A percentile compares a stretch with the other conserved stretches of the same genome.
These are phyloP conservation scores for Paraphysoderma sedebokerense DNA, from an alignment of 371 early-diverging fungal genomes.

Conservation along the genomic window DNA sequence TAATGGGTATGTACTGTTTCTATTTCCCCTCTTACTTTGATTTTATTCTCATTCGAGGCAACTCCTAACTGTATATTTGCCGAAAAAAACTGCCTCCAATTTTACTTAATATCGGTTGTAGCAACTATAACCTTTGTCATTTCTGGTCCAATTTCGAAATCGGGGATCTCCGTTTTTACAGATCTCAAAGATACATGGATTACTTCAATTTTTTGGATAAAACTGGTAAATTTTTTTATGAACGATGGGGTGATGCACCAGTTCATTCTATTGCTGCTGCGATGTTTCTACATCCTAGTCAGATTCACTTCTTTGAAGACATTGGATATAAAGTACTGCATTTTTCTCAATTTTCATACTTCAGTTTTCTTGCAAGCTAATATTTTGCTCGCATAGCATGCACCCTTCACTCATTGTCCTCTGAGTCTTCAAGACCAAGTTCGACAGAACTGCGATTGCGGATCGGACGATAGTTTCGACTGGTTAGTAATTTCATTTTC, in stretches of 20 bases:
- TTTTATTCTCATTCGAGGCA: not conserved
- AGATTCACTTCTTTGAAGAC: slow-evolving; percentile 79
- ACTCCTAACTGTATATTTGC: not conserved
- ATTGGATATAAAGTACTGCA: too few relatives aligned
- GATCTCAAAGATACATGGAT: slow-evolving; percentile 40
- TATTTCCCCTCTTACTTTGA: not conserved
- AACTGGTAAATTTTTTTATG: slow-evolving; percentile 85
- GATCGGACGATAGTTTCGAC: too few relatives aligned
- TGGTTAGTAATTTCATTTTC: too few relatives aligned
- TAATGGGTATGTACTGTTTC: not conserved
- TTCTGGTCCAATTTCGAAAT: slow-evolving; percentile 98
- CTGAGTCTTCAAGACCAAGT: too few relatives aligned
- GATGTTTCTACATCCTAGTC: slow-evolving; percentile 36
- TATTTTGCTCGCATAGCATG: too few relatives aligned
- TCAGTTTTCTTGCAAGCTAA: too few relatives aligned
- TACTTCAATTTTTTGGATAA: slow-evolving; percentile 72
- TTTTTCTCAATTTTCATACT: too few relatives aligned
- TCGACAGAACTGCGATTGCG: too few relatives aligned
- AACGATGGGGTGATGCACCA: slow-evolving; percentile 95
- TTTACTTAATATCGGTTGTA: slow-evolving; percentile 5
- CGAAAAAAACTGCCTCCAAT: slow-evolving; percentile 12
- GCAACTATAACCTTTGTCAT: slow-evolving; percentile 57
- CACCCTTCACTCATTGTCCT: too few relatives aligned
- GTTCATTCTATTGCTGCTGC: slow-evolving; percentile 71
- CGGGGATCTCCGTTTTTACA: slow-evolving; percentile 63